These are phyloP conservation scores for Coemansia sp. DNA, from an alignment of 192 early-diverging fungal species.

Conservation along the genomic window DNA sequence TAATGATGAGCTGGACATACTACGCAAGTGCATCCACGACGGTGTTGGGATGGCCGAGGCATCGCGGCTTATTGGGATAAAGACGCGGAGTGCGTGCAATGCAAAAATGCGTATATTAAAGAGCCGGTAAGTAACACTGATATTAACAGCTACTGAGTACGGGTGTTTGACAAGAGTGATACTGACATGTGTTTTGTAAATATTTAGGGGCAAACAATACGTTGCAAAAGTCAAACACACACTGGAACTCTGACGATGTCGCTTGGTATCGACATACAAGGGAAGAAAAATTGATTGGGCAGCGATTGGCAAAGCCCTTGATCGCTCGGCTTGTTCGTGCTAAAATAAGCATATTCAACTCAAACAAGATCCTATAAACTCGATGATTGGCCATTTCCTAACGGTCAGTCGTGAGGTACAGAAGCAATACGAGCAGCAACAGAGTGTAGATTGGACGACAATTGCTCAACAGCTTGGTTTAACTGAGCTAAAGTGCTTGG, in stretches of 20 bases:
- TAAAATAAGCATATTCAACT: neutral
- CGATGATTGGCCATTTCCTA: neutral
- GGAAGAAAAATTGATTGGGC: neutral
- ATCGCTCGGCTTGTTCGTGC: neutral
- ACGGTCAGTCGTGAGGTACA: neutral
- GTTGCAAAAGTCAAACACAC: neutral
- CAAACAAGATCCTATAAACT: too few relatives aligned
- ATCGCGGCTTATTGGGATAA: neutral
- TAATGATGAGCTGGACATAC: too few relatives aligned
- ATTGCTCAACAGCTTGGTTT: neutral
- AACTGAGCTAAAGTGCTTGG: slow-evolving; percentile 7
- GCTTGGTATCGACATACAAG: neutral
- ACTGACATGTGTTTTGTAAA: neutral
- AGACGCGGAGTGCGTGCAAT: neutral
- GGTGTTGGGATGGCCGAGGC: too few relatives aligned
- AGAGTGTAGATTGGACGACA: slow-evolving; percentile 8
- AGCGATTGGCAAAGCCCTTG: slow-evolving; percentile 5
- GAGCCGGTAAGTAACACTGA: neutral
- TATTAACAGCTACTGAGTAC: neutral
- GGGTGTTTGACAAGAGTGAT: neutral
- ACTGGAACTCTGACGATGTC: neutral
- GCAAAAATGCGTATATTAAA: neutral
- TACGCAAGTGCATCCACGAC: too few relatives aligned
- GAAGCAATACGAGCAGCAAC: neutral
- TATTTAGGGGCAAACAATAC: neutral